Evolutionary conservation across 768 basidiomycete genomes (phyloP).

Genomic region (Podaxis carcinomalis): DNA sequence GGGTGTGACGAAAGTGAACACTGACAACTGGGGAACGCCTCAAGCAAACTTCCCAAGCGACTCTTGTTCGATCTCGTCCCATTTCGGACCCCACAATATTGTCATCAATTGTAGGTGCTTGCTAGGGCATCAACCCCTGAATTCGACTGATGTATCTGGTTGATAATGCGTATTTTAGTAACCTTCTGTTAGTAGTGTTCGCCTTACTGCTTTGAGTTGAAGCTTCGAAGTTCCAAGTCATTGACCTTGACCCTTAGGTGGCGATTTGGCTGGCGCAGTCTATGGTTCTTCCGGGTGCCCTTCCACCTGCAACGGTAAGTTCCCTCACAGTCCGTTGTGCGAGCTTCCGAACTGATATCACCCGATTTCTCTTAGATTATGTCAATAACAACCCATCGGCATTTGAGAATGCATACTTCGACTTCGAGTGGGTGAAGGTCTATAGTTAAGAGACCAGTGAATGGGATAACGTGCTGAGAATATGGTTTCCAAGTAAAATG

Average conservation of each 20-base stretch:
- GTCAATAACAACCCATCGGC: constrained; percentile 59
- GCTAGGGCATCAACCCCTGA: background rate
- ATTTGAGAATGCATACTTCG: constrained; percentile 64
- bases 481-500: too few relatives aligned
- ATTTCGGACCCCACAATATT: constrained; percentile 53
- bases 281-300: constrained; percentile 10
- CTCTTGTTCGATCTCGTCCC: constrained; percentile 46
- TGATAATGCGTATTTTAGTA: constrained; percentile 20
- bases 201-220: background rate
- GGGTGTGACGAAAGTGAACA: constrained; percentile 28
- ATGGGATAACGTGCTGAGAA: background rate
- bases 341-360: background rate
- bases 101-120: constrained; percentile 44
- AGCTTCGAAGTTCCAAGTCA: constrained; percentile 1
- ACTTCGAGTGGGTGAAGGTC: constrained; percentile 29
- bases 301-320: constrained; percentile 9
- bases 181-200: constrained; percentile 47
- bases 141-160: background rate
- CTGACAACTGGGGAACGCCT: constrained; percentile 48
- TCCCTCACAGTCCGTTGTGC: background rate
- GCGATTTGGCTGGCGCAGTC: constrained; percentile 14
- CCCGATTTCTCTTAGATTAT: constrained; percentile 33
- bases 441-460: background rate
- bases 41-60: constrained; percentile 52
- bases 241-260: constrained; percentile 3